phyloP scores from a whole-genome alignment of 169 alveolate species.

The Cystoisospora suis region DNA sequence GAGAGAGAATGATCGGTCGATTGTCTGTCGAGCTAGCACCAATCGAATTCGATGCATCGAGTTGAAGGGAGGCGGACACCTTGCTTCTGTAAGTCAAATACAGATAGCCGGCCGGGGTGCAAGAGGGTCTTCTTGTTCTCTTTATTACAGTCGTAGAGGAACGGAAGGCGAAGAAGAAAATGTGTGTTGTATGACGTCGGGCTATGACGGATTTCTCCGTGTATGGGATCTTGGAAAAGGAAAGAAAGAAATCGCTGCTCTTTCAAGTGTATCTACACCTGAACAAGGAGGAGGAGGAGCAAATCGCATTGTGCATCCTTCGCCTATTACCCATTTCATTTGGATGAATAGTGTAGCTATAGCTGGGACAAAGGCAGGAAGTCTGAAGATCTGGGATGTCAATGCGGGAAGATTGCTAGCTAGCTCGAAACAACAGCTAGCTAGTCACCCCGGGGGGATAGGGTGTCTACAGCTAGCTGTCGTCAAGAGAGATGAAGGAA shows the following conservation, averaged over 20 bases:
- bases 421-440: too few relatives aligned
- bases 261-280: not conserved
- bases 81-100: constrained; percentile 19
- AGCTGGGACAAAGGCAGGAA: constrained; percentile 48
- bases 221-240: constrained; percentile 18
- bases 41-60: not conserved
- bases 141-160: not conserved
- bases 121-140: not conserved
- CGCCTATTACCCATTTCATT: constrained; percentile 33
- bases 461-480: constrained; percentile 52
- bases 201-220: constrained; percentile 57
- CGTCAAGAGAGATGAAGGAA: too few relatives aligned
- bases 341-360: constrained; percentile 51
- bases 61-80: constrained; percentile 25
- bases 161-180: not conserved
- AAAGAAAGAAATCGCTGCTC: not conserved
- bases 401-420: constrained; percentile 7
- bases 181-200: constrained; percentile 10
- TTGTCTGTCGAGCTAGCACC: constrained; percentile 27
- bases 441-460: constrained; percentile 14
- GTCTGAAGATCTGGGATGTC: constrained; percentile 42
- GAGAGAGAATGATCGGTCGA: not conserved
- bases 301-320: not conserved
- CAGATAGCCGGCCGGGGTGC: constrained; percentile 24
- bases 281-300: not conserved